Base-by-base conservation (phyloP, 306 rosid species). In the Quillaja saponaria region DNA sequence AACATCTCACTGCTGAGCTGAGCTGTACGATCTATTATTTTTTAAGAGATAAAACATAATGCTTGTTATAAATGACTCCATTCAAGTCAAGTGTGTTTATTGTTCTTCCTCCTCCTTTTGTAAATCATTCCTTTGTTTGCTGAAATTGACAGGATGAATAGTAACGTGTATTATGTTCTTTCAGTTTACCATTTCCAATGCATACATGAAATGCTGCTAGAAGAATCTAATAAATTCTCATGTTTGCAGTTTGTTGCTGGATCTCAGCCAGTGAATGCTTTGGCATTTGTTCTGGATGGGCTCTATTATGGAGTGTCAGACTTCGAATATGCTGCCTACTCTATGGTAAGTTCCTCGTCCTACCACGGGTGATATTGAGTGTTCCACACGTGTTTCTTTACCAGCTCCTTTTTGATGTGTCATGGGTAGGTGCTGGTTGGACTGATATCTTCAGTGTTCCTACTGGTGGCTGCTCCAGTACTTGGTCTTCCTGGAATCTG, bases 301-400 rank as follows among this genome's bases (percentile, higher is more conserved):
- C 86, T 92, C 58, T 92, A 89, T 70, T 89, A 89, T 48, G 97
- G 99, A 66, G 96, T 87, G 49, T 89, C 99, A 42, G 99, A 92
- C 87, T 92, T 79, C 37, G 89, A 68, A 76, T 92, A 76, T 39
- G 95, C 99, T 56, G 90, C 95, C 28, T 94, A 94, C 85, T 89
- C 99, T 5, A 89, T 78, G 97, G 99, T 94, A 79, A 37, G 48
- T 58, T 42, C 65, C 55, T 16, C 7, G 33, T 67, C 2, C 13
- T 8, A 39, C 2, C 44, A 8, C 7, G 10, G 6, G 6, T 39
- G 44, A 8, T 12, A 39, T 8, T 39, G 13, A 8, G 44, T 39
- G 44, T 39, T 39, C 31, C 31, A 25, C 44, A 39, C 25, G 10
- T 46, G 40, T 55, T 68, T 10, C 33, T 44, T 8, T 45, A 31